Conservation (phyloP, 371 early-diverging fungal species). For the Nosema granulosis region DNA sequence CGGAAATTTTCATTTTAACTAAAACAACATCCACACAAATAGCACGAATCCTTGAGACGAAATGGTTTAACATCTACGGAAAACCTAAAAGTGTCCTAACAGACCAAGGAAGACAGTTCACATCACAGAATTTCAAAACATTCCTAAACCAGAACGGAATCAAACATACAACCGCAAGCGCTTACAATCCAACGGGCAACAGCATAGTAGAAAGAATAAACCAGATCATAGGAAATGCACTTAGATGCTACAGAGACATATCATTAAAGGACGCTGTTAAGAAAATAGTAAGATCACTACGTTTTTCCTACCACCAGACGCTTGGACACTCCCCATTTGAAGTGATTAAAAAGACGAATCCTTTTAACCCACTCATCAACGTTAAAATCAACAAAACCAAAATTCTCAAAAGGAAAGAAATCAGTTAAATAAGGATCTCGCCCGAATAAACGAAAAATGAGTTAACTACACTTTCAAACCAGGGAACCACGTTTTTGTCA, state of each 20-base stretch:
- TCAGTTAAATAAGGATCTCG: no score
- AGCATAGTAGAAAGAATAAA: constrained; percentile 11
- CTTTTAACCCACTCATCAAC: neutral
- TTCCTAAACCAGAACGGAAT: neutral
- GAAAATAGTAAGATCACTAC: neutral
- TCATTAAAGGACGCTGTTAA: neutral
- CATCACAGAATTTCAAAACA: neutral
- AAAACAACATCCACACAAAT: neutral
- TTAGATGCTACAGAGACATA: neutral
- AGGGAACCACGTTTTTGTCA: neutral
- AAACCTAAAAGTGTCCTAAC: neutral
- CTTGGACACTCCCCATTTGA: neutral
- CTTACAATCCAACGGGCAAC: constrained; percentile 29
- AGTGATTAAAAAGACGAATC: neutral
- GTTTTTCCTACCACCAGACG: neutral
- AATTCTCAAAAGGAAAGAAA: no score
- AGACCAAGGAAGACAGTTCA: constrained; percentile 12
- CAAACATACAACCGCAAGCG: neutral
- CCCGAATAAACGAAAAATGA: neutral
- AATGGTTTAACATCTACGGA: neutral
- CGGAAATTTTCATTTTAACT: neutral
- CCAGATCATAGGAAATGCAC: neutral
- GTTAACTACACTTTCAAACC: neutral
- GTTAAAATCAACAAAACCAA: no score
- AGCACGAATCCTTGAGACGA: neutral